A percentile compares a stretch with the other conserved stretches of the same genome.
phyloP scores from a whole-genome alignment of 495 filamentous ascomycete species.

The Recurvomyces mirabilis region DNA sequence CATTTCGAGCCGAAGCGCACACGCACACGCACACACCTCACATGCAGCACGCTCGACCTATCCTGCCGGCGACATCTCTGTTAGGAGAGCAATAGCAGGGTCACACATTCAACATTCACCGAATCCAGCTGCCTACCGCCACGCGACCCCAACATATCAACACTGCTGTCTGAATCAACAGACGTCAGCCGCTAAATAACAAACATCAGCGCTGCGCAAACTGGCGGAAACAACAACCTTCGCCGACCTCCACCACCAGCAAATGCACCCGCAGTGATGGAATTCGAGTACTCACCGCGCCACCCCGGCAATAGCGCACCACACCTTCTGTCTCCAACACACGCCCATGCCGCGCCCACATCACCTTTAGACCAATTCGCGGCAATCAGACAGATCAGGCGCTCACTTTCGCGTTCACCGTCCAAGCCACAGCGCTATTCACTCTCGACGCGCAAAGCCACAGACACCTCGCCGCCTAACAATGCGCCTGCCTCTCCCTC shows the following conservation, averaged over 20 bases:
- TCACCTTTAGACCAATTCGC: slow-evolving; percentile 68
- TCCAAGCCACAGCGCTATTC: slow-evolving; percentile 50
- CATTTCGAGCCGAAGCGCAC: too few relatives aligned
- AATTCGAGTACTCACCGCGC: slow-evolving; percentile 31
- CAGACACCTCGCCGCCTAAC: slow-evolving; percentile 7
- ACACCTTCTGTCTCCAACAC: slow-evolving; percentile 74
- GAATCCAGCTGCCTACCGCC: too few relatives aligned
- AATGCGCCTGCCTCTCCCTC: slow-evolving; percentile 7
- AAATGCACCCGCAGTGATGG: slow-evolving; percentile 25
- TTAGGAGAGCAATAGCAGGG: too few relatives aligned
- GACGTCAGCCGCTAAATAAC: too few relatives aligned
- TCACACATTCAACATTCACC: too few relatives aligned
- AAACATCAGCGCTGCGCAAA: too few relatives aligned
- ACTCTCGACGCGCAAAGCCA: not conserved
- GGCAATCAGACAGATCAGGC: slow-evolving; percentile 63
- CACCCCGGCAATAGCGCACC: slow-evolving; percentile 53
- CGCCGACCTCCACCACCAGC: not conserved
- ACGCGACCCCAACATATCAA: too few relatives aligned
- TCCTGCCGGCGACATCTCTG: too few relatives aligned
- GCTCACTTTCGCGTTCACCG: slow-evolving; percentile 76
- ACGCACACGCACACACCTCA: too few relatives aligned
- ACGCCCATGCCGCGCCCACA: slow-evolving; percentile 61
- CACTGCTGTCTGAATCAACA: too few relatives aligned
- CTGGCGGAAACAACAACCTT: too few relatives aligned
- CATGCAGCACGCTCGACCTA: too few relatives aligned